Conservation (phyloP, 176 grass and related monocot species). For the Oryza glaberrima region DNA sequence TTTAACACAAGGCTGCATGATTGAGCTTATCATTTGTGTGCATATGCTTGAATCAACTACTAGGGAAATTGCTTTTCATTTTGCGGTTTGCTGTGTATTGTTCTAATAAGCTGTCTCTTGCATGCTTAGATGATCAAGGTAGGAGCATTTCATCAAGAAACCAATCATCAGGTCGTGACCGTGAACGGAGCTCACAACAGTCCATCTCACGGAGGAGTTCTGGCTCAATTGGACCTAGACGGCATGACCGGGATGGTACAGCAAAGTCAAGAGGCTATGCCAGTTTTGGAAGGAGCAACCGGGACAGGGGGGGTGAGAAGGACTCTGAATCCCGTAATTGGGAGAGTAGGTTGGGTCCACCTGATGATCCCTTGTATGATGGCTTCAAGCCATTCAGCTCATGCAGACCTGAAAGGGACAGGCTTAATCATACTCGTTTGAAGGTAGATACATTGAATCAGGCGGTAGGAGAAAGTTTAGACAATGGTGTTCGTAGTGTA, state of each 20-base stretch:
- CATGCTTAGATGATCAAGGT: slow-evolving; percentile 43
- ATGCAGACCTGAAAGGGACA: slow-evolving; percentile 61
- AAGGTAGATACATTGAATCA: slow-evolving; percentile 36
- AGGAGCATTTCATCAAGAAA: slow-evolving; percentile 54
- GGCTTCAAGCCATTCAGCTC: slow-evolving; percentile 55
- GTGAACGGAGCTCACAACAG: slow-evolving; percentile 53
- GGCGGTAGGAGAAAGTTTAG: slow-evolving; percentile 48
- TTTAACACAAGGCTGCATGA: not conserved
- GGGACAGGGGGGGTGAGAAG: slow-evolving; percentile 57
- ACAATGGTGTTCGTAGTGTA: slow-evolving; percentile 34
- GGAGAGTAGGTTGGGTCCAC: slow-evolving; percentile 50
- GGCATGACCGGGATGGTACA: slow-evolving; percentile 45
- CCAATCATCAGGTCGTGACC: slow-evolving; percentile 35
- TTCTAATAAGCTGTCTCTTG: slow-evolving; percentile 45
- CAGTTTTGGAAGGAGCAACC: slow-evolving; percentile 68
- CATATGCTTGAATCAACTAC: slow-evolving; percentile 1
- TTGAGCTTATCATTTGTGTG: not conserved
- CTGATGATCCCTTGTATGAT: slow-evolving; percentile 52
- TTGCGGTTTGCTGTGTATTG: slow-evolving; percentile 25
- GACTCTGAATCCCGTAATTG: slow-evolving; percentile 49
- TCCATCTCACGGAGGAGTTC: slow-evolving; percentile 46
- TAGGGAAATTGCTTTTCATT: not conserved
- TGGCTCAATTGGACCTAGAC: slow-evolving; percentile 46
- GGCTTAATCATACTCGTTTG: slow-evolving; percentile 49
- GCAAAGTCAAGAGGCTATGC: slow-evolving; percentile 62